Evolutionary conservation across 2,329 filamentous ascomycete species (phyloP).

Genomic region (Ceratocystis ficicola): DNA sequence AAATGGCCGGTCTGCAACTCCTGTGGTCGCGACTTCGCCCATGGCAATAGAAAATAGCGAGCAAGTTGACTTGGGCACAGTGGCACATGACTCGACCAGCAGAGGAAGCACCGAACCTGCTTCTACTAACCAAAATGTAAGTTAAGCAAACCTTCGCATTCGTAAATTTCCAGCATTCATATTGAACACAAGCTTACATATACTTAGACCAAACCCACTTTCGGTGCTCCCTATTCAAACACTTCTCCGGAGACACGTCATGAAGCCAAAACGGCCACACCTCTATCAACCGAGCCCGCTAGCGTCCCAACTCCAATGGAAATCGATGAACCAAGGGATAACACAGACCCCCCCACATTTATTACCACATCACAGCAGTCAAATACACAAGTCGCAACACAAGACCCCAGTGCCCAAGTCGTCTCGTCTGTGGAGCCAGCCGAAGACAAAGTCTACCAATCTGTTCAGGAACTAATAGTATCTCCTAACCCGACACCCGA

Average conservation of each 20-base stretch:
- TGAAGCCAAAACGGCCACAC: not conserved
- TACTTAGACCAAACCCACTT: not conserved
- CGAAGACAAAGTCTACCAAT: not conserved
- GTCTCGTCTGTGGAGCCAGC: not conserved
- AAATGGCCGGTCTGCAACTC: not conserved
- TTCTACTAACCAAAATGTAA: not conserved
- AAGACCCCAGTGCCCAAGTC: not conserved
- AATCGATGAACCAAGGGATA: not conserved
- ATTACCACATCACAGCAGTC: not conserved
- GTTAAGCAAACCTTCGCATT: too few relatives aligned
- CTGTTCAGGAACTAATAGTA: not conserved
- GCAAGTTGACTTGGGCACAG: conserved; percentile 22
- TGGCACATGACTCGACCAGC: not conserved
- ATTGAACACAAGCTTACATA: not conserved
- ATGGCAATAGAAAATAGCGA: conserved; percentile 23
- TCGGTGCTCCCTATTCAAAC: not conserved
- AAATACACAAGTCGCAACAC: not conserved
- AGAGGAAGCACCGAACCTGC: not conserved
- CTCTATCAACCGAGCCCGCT: not conserved
- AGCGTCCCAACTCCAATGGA: not conserved
- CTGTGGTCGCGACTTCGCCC: not conserved
- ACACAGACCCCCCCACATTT: not conserved
- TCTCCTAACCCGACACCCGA: not conserved
- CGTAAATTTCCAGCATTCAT: not conserved
- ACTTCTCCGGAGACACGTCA: not conserved